Evolutionary conservation across 2,329 filamentous ascomycete genomes (phyloP).

Genomic region (Grosmannia serpens): DNA sequence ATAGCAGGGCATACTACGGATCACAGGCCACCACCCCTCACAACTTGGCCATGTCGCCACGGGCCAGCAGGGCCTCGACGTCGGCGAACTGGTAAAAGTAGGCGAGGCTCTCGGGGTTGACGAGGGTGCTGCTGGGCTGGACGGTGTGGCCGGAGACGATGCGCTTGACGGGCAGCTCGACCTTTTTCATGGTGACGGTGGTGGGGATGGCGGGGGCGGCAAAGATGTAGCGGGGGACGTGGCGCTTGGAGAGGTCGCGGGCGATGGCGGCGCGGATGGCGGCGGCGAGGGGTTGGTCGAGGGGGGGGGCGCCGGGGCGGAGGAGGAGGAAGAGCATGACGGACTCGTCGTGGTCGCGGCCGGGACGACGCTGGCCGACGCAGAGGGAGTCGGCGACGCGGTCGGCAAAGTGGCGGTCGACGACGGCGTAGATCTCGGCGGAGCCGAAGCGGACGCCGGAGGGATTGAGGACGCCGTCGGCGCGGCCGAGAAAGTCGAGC

Average conservation of each 20-base stretch:
- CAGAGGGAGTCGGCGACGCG: constrained; percentile 62
- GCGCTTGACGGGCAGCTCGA: constrained; percentile 73
- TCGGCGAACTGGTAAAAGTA: constrained; percentile 72
- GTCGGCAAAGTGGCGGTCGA: constrained; percentile 54
- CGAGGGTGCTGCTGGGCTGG: constrained; percentile 63
- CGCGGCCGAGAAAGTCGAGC: constrained; percentile 56
- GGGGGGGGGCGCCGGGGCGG: constrained; percentile 39
- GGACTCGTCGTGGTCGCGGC: constrained; percentile 36
- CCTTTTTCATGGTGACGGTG: constrained; percentile 77
- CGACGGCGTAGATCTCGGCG: constrained; percentile 66
- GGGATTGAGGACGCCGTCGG: constrained; percentile 72
- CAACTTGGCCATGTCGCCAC: background rate
- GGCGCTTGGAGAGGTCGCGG: constrained; percentile 55
- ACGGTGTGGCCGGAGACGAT: constrained; percentile 67
- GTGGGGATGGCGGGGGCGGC: constrained; percentile 75
- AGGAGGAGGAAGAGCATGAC: constrained; percentile 46
- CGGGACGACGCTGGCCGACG: constrained; percentile 60
- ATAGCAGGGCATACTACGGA: too few species aligned
- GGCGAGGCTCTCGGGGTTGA: constrained; percentile 64
- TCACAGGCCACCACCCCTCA: too few species aligned
- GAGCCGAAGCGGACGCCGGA: constrained; percentile 69
- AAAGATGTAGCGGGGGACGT: constrained; percentile 70
- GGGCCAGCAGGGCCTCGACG: constrained; percentile 45
- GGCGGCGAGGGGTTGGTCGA: constrained; percentile 42
- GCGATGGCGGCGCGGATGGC: constrained; percentile 55